phyloP scores from a whole-genome alignment of 441 rosid genomes.

The Brassica hybrid region DNA sequence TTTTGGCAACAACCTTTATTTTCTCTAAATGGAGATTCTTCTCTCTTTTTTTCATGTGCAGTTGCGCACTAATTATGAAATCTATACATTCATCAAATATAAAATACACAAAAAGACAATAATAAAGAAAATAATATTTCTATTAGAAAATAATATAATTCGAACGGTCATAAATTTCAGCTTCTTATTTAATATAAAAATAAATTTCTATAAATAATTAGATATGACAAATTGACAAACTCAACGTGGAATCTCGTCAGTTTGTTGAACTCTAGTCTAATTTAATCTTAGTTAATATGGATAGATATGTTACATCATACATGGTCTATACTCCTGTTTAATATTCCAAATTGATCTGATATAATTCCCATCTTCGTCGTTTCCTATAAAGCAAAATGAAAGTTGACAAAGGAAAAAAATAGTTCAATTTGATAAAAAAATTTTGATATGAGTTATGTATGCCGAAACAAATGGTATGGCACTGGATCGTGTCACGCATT shows the following conservation, averaged over 20 bases:
- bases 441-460: not conserved
- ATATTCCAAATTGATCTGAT: conserved; percentile 37
- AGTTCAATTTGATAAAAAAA: not conserved
- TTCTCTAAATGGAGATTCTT: conserved; percentile 1
- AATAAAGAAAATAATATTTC: not conserved
- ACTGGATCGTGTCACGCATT: conserved; percentile 39
- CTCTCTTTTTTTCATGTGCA: conserved; percentile 25
- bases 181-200: not conserved
- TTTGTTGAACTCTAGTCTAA: conserved; percentile 28
- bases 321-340: conserved; percentile 11
- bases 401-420: conserved; percentile 19
- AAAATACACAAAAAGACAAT: conserved; percentile 1
- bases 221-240: conserved; percentile 38
- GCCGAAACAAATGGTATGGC: conserved; percentile 25
- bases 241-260: conserved; percentile 37
- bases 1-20: conserved; percentile 1
- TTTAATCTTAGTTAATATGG: conserved; percentile 23
- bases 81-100: not conserved
- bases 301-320: conserved; percentile 36
- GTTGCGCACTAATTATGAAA: conserved; percentile 31
- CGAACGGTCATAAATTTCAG: conserved; percentile 28
- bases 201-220: not conserved
- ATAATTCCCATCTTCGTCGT: conserved; percentile 29
- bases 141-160: not conserved
- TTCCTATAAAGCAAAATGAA: conserved; percentile 32